phyloP scores from a whole-genome alignment of 1,139 yeast genomes.

The Sugiyamaella sp. region DNA sequence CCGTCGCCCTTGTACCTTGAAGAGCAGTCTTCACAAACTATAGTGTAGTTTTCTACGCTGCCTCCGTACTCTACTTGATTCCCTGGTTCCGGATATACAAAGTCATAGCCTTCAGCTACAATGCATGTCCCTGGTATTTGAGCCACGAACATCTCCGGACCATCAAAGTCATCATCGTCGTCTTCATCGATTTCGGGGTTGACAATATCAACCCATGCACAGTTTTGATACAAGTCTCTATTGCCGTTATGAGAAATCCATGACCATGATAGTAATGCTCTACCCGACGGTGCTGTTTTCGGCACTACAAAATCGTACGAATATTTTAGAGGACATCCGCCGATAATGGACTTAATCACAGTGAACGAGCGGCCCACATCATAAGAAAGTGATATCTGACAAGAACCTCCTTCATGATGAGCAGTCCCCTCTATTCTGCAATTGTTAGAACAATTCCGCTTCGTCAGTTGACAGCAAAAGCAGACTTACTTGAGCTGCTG shows the following conservation, averaged over 20 bases:
- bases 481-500: constrained; percentile 27
- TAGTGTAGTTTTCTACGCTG: constrained; percentile 29
- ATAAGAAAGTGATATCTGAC: constrained; percentile 37
- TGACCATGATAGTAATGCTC: constrained; percentile 36
- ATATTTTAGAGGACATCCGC: constrained; percentile 36
- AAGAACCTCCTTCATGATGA: constrained; percentile 37
- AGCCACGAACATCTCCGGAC: constrained; percentile 33
- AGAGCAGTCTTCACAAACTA: constrained; percentile 25
- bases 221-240: constrained; percentile 37
- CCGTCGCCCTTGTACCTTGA: constrained; percentile 11
- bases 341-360: constrained; percentile 37
- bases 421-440: constrained; percentile 33
- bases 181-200: constrained; percentile 21
- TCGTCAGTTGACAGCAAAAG: neutral
- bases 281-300: constrained; percentile 33
- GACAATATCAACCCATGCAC: constrained; percentile 37
- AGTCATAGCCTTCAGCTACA: constrained; percentile 35
- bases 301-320: constrained; percentile 34
- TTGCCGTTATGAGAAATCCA: constrained; percentile 37
- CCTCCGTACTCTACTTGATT: constrained; percentile 33
- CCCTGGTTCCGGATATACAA: constrained; percentile 36
- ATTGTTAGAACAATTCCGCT: neutral
- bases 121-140: constrained; percentile 32
- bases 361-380: constrained; percentile 35
- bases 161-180: constrained; percentile 19